Conservation (phyloP, 163 green algal genomes). For the Scenedesmus sp. region DNA sequence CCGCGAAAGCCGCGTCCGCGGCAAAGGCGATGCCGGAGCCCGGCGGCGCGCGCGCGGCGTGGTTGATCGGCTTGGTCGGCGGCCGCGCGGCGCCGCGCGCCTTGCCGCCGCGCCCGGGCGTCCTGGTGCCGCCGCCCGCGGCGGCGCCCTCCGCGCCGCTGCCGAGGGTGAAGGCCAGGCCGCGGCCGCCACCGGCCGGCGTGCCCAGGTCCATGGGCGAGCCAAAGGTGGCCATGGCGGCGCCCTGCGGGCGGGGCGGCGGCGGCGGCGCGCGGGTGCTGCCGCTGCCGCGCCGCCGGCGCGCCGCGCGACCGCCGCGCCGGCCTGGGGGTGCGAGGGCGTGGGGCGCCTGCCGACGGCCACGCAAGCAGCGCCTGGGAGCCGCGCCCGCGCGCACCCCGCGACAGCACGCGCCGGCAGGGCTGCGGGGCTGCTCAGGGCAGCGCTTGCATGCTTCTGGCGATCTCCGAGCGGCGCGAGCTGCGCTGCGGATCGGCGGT, state of each 20-base stretch:
- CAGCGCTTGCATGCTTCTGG: too few species aligned
- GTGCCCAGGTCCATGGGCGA: constrained; percentile 33
- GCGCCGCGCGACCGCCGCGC: too few species aligned
- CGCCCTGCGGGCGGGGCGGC: background rate
- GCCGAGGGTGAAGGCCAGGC: constrained; percentile 30
- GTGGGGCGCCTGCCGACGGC: too few species aligned
- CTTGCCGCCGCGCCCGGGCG: constrained; percentile 4
- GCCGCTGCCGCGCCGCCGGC: background rate
- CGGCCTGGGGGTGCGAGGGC: too few species aligned
- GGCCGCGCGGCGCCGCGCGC: background rate
- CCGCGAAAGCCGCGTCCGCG: constrained; percentile 30
- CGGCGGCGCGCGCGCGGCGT: constrained; percentile 22
- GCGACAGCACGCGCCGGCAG: too few species aligned
- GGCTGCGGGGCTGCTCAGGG: too few species aligned
- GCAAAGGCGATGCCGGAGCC: constrained; percentile 24
- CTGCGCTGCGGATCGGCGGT: too few species aligned
- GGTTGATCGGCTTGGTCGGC: constrained; percentile 17
- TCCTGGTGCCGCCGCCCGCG: background rate
- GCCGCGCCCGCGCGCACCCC: too few species aligned
- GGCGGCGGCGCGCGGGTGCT: background rate
- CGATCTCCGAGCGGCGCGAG: too few species aligned
- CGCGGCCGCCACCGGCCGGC: too few species aligned
- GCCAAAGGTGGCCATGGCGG: background rate
- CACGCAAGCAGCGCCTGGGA: too few species aligned
- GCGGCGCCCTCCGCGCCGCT: background rate